Evolutionary conservation across 306 rosid genomes (phyloP).

Genomic region (Inga oerstediana): DNA sequence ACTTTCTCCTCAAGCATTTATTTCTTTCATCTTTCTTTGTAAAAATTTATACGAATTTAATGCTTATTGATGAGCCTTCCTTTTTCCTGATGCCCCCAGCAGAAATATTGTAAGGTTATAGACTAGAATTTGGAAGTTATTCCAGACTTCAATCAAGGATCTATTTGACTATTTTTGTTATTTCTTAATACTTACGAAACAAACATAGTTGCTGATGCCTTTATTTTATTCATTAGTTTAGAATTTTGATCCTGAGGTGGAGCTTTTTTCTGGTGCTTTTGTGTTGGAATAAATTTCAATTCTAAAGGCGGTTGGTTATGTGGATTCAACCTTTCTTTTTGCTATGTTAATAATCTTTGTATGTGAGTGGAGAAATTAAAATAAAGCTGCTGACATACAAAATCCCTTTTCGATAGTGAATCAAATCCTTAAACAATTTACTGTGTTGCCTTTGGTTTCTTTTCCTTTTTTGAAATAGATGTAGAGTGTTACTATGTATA

Average conservation of each 20-base stretch:
- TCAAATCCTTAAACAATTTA: neutral
- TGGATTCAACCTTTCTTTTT: neutral
- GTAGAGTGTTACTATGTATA: neutral
- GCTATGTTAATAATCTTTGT: neutral
- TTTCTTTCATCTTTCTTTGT: neutral
- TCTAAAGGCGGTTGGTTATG: neutral
- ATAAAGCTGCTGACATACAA: neutral
- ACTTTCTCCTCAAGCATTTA: neutral
- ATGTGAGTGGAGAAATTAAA: neutral
- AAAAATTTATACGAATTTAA: neutral
- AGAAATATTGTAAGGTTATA: neutral
- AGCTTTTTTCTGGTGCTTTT: neutral
- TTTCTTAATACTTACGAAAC: neutral
- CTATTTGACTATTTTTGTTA: neutral
- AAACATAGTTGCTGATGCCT: neutral
- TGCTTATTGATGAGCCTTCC: neutral
- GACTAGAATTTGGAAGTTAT: neutral
- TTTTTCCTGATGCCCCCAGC: neutral
- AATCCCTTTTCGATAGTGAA: neutral
- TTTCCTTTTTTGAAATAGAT: neutral
- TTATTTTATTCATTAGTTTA: neutral
- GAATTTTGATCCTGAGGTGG: neutral
- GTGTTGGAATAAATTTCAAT: neutral
- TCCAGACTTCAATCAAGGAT: neutral
- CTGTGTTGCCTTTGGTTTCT: neutral